Percentiles rank a stretch among this genome's conserved stretches.
Conservation (phyloP, 2,329 filamentous ascomycete species). For the Pseudopithomyces chartarum region DNA sequence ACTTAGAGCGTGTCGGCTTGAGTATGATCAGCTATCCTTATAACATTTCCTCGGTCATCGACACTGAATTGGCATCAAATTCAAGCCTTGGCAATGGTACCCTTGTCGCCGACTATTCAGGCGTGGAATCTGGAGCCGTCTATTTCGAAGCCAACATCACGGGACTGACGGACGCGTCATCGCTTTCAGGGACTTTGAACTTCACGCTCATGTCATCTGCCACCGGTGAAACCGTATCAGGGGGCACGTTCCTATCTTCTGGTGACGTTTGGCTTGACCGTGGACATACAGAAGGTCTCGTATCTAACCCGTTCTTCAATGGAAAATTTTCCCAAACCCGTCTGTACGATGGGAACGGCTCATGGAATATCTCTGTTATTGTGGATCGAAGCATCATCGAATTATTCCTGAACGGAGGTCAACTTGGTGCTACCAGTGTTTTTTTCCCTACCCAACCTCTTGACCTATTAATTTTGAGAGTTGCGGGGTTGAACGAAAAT, state of each 20-base stretch:
- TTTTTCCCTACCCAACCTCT: slow-evolving; percentile 57
- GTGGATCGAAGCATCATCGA: slow-evolving; percentile 62
- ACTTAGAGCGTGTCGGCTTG: slow-evolving; percentile 57
- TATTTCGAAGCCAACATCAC: slow-evolving; percentile 61
- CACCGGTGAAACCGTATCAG: slow-evolving; percentile 55
- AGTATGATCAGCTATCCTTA: slow-evolving; percentile 58
- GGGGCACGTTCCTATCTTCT: slow-evolving; percentile 54
- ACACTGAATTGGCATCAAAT: slow-evolving; percentile 48
- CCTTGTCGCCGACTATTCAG: slow-evolving; percentile 57
- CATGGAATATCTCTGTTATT: slow-evolving; percentile 54
- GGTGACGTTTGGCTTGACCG: slow-evolving; percentile 59
- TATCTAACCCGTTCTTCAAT: slow-evolving; percentile 59
- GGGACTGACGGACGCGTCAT: slow-evolving; percentile 4
- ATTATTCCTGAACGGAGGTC: slow-evolving; percentile 59
- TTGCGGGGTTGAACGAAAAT: slow-evolving; percentile 42
- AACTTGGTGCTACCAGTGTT: slow-evolving; percentile 55
- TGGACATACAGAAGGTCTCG: slow-evolving; percentile 54
- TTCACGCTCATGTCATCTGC: slow-evolving; percentile 59
- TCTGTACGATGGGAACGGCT: slow-evolving; percentile 32
- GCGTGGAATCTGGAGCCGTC: slow-evolving; percentile 56
- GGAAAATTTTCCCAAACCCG: slow-evolving; percentile 55
- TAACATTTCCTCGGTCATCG: slow-evolving; percentile 55
- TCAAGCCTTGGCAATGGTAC: slow-evolving; percentile 55
- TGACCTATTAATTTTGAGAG: slow-evolving; percentile 39
- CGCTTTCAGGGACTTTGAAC: slow-evolving; percentile 51